Percentiles rank a stretch among this genome's conserved stretches.
Conservation (phyloP, 192 early-diverging fungal genomes). For the Entrophospora sp. region DNA sequence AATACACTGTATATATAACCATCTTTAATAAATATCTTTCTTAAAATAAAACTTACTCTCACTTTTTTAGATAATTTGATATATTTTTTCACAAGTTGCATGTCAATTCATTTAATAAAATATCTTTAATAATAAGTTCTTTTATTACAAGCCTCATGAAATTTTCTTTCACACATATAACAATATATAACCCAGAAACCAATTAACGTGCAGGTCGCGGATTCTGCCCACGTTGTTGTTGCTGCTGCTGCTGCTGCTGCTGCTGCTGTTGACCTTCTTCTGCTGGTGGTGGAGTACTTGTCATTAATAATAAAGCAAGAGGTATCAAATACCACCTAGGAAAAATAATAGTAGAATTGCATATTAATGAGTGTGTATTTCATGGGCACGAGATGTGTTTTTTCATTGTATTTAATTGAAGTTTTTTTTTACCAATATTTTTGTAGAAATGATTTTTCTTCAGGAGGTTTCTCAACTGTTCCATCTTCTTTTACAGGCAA, state of each 20-base stretch:
- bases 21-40: too few relatives aligned
- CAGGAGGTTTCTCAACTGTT: slow-evolving; percentile 6
- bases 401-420: not conserved
- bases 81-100: too few relatives aligned
- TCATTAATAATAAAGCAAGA: not conserved
- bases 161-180: too few relatives aligned
- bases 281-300: not conserved
- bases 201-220: not conserved
- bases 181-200: too few relatives aligned
- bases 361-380: not conserved
- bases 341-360: not conserved
- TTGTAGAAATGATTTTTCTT: slow-evolving; percentile 19
- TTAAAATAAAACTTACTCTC: too few relatives aligned
- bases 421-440: slow-evolving; percentile 16
- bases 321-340: slow-evolving; percentile 1
- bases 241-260: not conserved
- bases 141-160: too few relatives aligned
- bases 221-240: not conserved
- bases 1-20: too few relatives aligned
- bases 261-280: too few relatives aligned
- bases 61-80: too few relatives aligned
- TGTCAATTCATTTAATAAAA: too few relatives aligned
- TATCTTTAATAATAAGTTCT: too few relatives aligned
- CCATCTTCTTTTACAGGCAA: slow-evolving; percentile 9
- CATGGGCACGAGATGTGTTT: too few relatives aligned